Percentiles rank a stretch among this genome's conserved stretches.
Conservation (phyloP, 352 stramenopile species). For the Blastocystis sp. region DNA sequence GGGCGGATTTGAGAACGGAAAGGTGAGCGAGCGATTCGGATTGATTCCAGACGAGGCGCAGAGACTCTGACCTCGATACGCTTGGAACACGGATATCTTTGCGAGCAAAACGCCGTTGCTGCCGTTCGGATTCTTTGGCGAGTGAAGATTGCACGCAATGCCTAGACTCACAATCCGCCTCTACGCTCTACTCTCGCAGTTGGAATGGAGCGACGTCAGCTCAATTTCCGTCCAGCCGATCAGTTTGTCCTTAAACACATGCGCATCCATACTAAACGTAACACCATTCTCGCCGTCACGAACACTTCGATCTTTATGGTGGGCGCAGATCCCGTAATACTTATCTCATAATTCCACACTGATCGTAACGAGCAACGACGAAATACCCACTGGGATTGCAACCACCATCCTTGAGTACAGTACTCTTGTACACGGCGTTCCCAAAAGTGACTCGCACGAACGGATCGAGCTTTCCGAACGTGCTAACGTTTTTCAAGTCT, state of each 20-base stretch:
- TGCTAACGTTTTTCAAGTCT: slow-evolving; percentile 62
- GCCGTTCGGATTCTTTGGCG: background rate
- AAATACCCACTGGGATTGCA: slow-evolving; percentile 16
- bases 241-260: slow-evolving; percentile 61
- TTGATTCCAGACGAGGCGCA: background rate
- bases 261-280: slow-evolving; percentile 27
- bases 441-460: slow-evolving; percentile 45
- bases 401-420: slow-evolving; percentile 42
- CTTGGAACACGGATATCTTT: slow-evolving; percentile 21
- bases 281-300: background rate
- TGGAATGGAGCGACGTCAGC: background rate
- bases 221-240: slow-evolving; percentile 47
- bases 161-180: background rate
- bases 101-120: slow-evolving; percentile 5
- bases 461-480: slow-evolving; percentile 59
- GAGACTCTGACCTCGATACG: background rate
- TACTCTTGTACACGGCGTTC: slow-evolving; percentile 31
- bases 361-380: background rate
- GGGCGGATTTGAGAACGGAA: background rate
- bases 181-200: background rate
- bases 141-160: slow-evolving; percentile 21
- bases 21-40: background rate
- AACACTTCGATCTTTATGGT: slow-evolving; percentile 50
- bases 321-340: slow-evolving; percentile 21
- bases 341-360: slow-evolving; percentile 67